Conservation (phyloP, 2,329 filamentous ascomycete genomes). For the Penicillium sp. region DNA sequence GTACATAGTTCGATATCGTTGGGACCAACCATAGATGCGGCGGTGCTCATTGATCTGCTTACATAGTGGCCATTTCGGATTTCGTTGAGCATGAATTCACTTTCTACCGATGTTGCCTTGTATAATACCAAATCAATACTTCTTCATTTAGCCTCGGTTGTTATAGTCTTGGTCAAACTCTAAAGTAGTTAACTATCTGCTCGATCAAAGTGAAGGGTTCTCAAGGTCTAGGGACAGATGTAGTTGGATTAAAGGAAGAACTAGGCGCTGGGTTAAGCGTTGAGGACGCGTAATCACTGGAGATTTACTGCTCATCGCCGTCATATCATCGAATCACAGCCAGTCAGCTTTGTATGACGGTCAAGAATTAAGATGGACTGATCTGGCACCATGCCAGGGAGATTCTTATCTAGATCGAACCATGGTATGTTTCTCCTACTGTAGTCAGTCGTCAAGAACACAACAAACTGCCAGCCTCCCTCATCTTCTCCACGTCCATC, state of each 20-base stretch:
- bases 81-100: conserved; percentile 1
- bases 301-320: neutral
- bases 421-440: neutral
- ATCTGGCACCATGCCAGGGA: neutral
- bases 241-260: neutral
- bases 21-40: conserved; percentile 32
- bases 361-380: neutral
- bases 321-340: neutral
- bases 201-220: too few species aligned
- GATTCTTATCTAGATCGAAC: neutral
- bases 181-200: too few species aligned
- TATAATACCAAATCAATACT: neutral
- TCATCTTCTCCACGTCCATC: neutral
- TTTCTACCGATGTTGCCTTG: neutral
- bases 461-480: too few species aligned
- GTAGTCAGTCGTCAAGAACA: neutral
- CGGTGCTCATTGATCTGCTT: conserved; percentile 17
- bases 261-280: neutral
- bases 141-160: neutral
- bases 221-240: neutral
- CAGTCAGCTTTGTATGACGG: neutral
- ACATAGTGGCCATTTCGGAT: conserved; percentile 11
- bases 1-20: conserved; percentile 36
- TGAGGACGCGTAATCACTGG: conserved; percentile 2
- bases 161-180: too few species aligned